phyloP scores from a whole-genome alignment of 2,329 filamentous ascomycete genomes.

The Xylaria sp. region DNA sequence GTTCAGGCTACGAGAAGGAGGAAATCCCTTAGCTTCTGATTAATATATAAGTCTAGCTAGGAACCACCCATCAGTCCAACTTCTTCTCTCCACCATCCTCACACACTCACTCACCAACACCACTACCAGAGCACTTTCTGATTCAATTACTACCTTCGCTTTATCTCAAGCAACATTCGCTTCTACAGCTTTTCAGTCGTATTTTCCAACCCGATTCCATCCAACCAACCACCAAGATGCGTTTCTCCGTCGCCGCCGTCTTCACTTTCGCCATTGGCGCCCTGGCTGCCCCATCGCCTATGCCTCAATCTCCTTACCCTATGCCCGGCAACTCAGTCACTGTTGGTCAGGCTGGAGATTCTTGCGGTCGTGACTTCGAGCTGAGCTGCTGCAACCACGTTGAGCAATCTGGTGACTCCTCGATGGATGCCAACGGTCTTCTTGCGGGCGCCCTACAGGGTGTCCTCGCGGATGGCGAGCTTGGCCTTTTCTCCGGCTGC shows the following conservation, averaged over 20 bases:
- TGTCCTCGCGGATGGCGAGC: constrained; percentile 36
- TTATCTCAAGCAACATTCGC: constrained; percentile 33
- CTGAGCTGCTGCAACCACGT: constrained; percentile 50
- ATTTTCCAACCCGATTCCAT: constrained; percentile 28
- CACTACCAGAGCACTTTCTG: constrained; percentile 36
- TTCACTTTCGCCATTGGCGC: constrained; percentile 51
- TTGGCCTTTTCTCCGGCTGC: constrained; percentile 48
- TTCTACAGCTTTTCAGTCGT: constrained; percentile 21
- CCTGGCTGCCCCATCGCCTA: constrained; percentile 38
- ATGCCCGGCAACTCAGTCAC: constrained; percentile 42
- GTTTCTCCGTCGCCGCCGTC: constrained; percentile 52
- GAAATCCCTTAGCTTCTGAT: constrained; percentile 8
- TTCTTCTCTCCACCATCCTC: constrained; percentile 36
- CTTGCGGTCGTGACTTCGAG: constrained; percentile 45
- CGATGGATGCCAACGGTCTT: constrained; percentile 41
- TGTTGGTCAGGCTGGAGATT: constrained; percentile 45
- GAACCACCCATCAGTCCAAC: constrained; percentile 2
- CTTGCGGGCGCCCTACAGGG: constrained; percentile 43
- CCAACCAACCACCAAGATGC: constrained; percentile 52
- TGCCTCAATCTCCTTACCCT: background rate
- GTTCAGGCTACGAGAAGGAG: background rate
- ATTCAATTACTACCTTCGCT: constrained; percentile 33
- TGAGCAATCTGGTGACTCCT: constrained; percentile 43
- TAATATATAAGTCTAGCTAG: constrained; percentile 35
- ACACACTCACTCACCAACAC: constrained; percentile 35